Base-by-base conservation (phyloP, 495 filamentous ascomycete species). In the Hypoxylon fuscum region DNA sequence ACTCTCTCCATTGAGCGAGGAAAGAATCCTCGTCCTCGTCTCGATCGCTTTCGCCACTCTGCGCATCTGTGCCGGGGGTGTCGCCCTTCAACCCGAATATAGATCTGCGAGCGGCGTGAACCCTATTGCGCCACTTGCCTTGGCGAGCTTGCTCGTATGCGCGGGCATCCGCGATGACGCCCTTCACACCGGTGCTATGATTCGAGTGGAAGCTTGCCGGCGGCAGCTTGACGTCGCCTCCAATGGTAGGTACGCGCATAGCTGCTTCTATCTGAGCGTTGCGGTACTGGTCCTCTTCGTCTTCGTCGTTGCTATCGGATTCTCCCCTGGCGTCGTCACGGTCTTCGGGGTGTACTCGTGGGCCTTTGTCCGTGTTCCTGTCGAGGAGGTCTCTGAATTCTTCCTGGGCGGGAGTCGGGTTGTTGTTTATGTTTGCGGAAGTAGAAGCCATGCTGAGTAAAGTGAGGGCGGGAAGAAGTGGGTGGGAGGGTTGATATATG, bases 111-210 rank as follows among this genome's bases (percentile, higher is more conserved):
- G 74, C 81, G 62, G 70, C 71, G 27, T 70, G 67, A 42, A 77
- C 76, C 41, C 69, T 73, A 50, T 74, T 76, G 74, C 77, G 79
- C 78, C 83, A 81, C 60, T 84, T 89, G 62, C 77, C 81, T 64
- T 88, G 89, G 47, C 86, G 86, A 9, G 93, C 92, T 49, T 87
- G 85, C 75, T 97, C 93, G 70, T 93, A 98, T 49, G 90, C 88
- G 60, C 90, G 85, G 20, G 95, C 95, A 70, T 98, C 95, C 63
- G 96, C 93, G 59, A 98, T 97, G 73, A 98, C 95, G 64, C 95
- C 95, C 78, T 98, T 98, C 52, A 97, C 96, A 21, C 95, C 95
- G n/a, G 96, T 96, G 18, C 77, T 77, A 43, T 75, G 71, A 67
- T 95, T 90, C 60, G 85, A 85, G 66, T 95, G 87, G 76, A 88